Conservation (phyloP, 2,329 filamentous ascomycete genomes). For the Fusarium sacchari region DNA sequence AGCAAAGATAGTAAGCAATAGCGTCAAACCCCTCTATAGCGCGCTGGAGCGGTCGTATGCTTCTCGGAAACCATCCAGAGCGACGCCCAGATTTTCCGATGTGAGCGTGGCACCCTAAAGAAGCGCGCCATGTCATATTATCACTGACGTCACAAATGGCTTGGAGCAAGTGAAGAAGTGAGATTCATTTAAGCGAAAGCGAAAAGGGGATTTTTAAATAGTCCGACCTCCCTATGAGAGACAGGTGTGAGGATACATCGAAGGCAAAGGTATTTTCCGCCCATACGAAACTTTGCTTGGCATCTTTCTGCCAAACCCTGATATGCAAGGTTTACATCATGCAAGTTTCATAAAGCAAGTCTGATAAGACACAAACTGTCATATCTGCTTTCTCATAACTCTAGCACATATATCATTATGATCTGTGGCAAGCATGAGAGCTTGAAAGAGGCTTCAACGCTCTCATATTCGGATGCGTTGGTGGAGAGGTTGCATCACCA, state of each 20-base stretch:
- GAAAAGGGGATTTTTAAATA: background rate
- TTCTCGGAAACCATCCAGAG: background rate
- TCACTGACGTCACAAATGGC: too few relatives aligned
- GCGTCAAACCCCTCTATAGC: background rate
- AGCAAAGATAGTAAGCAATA: too few relatives aligned
- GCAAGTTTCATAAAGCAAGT: fast-evolving
- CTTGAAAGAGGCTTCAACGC: background rate
- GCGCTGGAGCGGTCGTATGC: too few relatives aligned
- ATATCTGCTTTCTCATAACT: too few relatives aligned
- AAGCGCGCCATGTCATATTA: background rate
- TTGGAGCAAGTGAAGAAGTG: background rate
- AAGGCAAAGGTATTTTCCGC: background rate
- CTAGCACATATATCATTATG: fast-evolving
- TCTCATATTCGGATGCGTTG: background rate
- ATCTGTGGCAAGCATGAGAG: fast-evolving
- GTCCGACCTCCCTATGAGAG: background rate
- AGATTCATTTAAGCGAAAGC: background rate
- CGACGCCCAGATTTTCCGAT: background rate
- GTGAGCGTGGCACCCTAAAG: background rate
- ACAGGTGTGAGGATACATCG: background rate
- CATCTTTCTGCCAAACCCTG: fast-evolving
- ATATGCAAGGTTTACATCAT: too few relatives aligned
- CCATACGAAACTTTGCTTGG: too few relatives aligned
- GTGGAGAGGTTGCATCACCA: background rate
- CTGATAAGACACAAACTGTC: too few relatives aligned